Conservation (phyloP, 2,329 filamentous ascomycete genomes). For the Alternaria ventricosa region DNA sequence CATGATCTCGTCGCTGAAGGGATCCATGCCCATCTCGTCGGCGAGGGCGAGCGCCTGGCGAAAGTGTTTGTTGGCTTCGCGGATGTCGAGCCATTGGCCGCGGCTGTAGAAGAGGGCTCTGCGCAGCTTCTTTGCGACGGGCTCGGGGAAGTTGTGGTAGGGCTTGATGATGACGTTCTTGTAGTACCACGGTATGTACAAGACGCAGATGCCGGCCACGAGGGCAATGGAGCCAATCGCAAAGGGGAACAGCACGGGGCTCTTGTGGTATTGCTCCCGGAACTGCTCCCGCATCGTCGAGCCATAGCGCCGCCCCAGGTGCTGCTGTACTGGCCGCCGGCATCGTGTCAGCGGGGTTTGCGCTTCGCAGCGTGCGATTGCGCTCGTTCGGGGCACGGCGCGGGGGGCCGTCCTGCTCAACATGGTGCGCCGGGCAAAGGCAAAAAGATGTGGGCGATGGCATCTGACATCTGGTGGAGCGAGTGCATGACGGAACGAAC, state of each 20-base stretch:
- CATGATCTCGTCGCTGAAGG: constrained; percentile 88
- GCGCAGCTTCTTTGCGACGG: constrained; percentile 78
- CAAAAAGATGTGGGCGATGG: constrained; percentile 20
- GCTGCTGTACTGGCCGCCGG: constrained; percentile 35
- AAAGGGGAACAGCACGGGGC: constrained; percentile 50
- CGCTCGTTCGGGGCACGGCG: constrained; percentile 27
- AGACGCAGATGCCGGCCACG: constrained; percentile 46
- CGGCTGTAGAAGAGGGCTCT: constrained; percentile 84
- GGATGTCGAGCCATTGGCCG: constrained; percentile 70
- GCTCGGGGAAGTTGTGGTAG: constrained; percentile 68
- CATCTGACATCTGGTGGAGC: constrained; percentile 20
- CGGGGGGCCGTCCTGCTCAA: constrained; percentile 44
- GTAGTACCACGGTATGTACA: constrained; percentile 57
- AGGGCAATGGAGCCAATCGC: constrained; percentile 46
- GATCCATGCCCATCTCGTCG: constrained; percentile 77
- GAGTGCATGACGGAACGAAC: constrained; percentile 30
- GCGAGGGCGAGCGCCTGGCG: constrained; percentile 78
- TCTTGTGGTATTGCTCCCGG: constrained; percentile 44
- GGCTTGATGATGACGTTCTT: constrained; percentile 54
- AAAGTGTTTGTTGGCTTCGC: constrained; percentile 83
- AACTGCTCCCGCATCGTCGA: constrained; percentile 36
- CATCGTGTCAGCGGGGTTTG: constrained; percentile 26
- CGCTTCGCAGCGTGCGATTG: constrained; percentile 34
- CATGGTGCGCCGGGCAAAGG: constrained; percentile 39
- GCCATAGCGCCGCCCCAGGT: constrained; percentile 33